Evolutionary conservation across 179 eudicot species (phyloP).

Genomic region (Beta corolliflora): DNA sequence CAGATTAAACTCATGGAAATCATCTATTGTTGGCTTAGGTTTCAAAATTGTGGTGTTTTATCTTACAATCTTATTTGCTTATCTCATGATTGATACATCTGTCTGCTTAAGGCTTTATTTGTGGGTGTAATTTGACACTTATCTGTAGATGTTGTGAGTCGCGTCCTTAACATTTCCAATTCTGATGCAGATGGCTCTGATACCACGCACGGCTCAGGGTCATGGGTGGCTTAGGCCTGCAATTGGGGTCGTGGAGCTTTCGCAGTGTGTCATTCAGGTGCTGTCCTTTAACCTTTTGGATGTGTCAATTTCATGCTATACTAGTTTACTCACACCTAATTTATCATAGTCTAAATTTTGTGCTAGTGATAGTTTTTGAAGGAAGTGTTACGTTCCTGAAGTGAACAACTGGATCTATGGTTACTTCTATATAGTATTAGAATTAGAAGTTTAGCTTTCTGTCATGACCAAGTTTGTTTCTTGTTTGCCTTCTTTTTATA

Average conservation of each 20-base stretch:
- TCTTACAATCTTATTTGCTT: neutral
- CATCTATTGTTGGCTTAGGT: neutral
- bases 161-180: conserved; percentile 7
- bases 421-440: neutral
- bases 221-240: conserved; percentile 99
- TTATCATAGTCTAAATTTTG: neutral
- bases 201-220: conserved; percentile 81
- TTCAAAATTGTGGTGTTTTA: neutral
- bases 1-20: neutral
- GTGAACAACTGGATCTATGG: neutral
- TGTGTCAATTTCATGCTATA: neutral
- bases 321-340: neutral
- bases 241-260: conserved; percentile 87
- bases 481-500: neutral
- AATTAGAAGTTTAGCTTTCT: neutral
- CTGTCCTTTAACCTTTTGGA: conserved; percentile 9
- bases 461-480: neutral
- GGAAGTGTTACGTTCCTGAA: neutral
- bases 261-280: conserved; percentile 91
- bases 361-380: neutral
- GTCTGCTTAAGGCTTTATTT: neutral
- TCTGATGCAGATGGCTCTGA: conserved; percentile 72
- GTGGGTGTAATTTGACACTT: neutral
- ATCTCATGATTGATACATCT: neutral
- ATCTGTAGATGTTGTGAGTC: neutral